Evolutionary conservation across 768 basidiomycete genomes (phyloP).

Genomic region (Russula abietina): DNA sequence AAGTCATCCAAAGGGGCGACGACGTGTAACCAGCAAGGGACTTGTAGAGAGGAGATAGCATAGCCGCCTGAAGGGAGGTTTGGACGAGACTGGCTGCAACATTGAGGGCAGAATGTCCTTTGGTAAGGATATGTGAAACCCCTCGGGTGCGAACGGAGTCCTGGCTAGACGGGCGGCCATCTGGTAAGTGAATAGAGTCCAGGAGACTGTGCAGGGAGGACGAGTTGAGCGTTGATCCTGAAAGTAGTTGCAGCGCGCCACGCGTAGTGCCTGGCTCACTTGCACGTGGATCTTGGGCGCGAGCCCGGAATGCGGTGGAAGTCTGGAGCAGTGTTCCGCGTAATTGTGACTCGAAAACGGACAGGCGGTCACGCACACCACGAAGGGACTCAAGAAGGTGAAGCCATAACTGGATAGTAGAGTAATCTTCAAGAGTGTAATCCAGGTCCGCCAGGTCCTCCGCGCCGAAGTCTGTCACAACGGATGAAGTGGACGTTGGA

Average conservation of each 20-base stretch:
- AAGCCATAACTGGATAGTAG: constrained; percentile 72
- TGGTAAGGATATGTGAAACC: constrained; percentile 42
- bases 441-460: constrained; percentile 72
- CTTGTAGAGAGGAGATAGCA: constrained; percentile 73
- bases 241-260: constrained; percentile 68
- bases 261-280: constrained; percentile 52
- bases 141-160: constrained; percentile 29
- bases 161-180: constrained; percentile 26
- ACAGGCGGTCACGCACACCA: constrained; percentile 61
- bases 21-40: constrained; percentile 68
- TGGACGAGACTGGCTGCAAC: constrained; percentile 71
- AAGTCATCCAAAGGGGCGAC: constrained; percentile 58
- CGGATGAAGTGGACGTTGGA: constrained; percentile 31
- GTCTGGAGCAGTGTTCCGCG: constrained; percentile 52
- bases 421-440: constrained; percentile 87
- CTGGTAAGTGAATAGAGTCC: constrained; percentile 45
- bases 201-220: constrained; percentile 63
- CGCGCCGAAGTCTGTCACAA: constrained; percentile 28
- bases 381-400: constrained; percentile 81
- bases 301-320: constrained; percentile 52
- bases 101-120: constrained; percentile 50
- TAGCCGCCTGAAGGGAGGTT: constrained; percentile 68
- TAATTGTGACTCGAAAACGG: constrained; percentile 64
- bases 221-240: constrained; percentile 82
- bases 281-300: constrained; percentile 49